Evolutionary conservation across 306 rosid species (phyloP).

Genomic region (Begonia loranthoides): DNA sequence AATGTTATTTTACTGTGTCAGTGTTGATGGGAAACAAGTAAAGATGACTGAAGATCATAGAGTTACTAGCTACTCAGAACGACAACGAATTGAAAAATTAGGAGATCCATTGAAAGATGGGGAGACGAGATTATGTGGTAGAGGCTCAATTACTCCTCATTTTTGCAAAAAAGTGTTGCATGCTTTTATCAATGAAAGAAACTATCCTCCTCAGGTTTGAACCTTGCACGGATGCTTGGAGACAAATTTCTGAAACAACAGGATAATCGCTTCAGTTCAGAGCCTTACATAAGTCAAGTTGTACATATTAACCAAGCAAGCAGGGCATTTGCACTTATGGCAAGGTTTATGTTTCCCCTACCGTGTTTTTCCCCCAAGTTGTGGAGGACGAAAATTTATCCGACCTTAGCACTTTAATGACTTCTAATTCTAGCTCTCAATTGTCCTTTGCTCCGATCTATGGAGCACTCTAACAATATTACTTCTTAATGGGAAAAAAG

Average conservation of each 20-base stretch:
- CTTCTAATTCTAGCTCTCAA: no score
- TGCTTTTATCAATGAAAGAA: no score
- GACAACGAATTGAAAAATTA: slow-evolving; percentile 55
- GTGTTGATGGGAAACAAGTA: slow-evolving; percentile 61
- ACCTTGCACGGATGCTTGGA: slow-evolving; percentile 95
- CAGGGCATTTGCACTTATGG: slow-evolving; percentile 60
- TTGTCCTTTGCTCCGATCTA: background rate
- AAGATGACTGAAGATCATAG: slow-evolving; percentile 91
- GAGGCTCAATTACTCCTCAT: slow-evolving; percentile 2
- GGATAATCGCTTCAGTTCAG: slow-evolving; percentile 87
- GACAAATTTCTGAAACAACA: slow-evolving; percentile 95
- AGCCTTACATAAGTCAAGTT: slow-evolving; percentile 67
- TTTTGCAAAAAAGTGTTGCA: background rate
- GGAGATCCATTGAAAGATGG: slow-evolving; percentile 87
- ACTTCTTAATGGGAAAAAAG: background rate
- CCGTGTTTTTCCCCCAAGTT: no score
- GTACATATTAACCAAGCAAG: slow-evolving; percentile 45
- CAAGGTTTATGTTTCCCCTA: slow-evolving; percentile 48
- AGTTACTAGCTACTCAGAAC: slow-evolving; percentile 52
- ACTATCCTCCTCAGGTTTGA: slow-evolving; percentile 43
- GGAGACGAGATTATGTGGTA: slow-evolving; percentile 88
- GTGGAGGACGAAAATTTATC: no score
- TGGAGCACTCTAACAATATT: no score
- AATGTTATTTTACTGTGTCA: slow-evolving; percentile 22
- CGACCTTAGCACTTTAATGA: no score